Evolutionary conservation across 257 asterid species (phyloP).

Genomic region (Paulownia fortunei): DNA sequence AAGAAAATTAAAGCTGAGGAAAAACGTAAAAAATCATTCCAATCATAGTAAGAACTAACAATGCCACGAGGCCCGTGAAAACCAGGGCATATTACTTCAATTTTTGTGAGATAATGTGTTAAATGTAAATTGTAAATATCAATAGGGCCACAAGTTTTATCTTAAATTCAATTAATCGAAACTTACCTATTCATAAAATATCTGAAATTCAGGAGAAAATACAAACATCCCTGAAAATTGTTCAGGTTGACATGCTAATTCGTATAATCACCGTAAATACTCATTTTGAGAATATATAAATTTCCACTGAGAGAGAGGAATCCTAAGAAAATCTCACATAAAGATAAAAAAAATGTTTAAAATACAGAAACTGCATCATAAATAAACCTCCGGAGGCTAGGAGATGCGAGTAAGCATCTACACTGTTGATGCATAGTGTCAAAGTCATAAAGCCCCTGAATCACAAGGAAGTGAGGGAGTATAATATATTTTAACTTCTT

Average conservation of each 20-base stretch:
- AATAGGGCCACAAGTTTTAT: background rate
- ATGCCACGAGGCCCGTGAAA: slow-evolving; percentile 10
- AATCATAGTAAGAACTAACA: slow-evolving; percentile 15
- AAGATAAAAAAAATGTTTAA: background rate
- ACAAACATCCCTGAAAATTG: slow-evolving; percentile 11
- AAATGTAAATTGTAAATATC: slow-evolving; percentile 1
- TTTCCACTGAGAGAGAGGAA: background rate
- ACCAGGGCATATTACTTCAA: slow-evolving; percentile 12
- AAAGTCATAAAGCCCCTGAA: background rate
- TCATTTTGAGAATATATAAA: background rate
- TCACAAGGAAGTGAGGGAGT: background rate
- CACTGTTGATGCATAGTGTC: background rate
- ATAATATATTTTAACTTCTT: background rate
- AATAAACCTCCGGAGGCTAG: slow-evolving; percentile 6
- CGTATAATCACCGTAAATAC: background rate
- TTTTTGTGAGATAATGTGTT: background rate
- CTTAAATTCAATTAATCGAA: background rate
- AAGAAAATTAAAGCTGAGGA: too few relatives aligned
- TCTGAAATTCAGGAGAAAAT: background rate
- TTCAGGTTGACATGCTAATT: background rate
- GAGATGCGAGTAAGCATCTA: slow-evolving; percentile 12
- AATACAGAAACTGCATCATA: slow-evolving; percentile 7
- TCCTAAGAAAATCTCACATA: background rate
- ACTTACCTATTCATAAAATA: background rate
- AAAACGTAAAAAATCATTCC: too few relatives aligned